phyloP scores from a whole-genome alignment of 2,329 filamentous ascomycete species.

The Pochonia chlamydosporia region DNA sequence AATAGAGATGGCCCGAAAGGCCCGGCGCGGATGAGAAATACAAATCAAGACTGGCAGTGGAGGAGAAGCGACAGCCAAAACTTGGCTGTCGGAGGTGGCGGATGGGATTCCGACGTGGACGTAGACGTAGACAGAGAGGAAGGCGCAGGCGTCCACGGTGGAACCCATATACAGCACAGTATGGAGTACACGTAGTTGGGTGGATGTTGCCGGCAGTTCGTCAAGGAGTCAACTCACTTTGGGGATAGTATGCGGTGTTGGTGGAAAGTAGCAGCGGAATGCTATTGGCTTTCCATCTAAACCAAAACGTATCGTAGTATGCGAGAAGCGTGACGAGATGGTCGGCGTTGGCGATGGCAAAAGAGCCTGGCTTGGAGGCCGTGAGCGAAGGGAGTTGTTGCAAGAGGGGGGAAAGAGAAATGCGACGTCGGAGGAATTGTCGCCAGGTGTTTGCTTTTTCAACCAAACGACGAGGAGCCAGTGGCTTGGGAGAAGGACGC shows the following conservation, averaged over 20 bases:
- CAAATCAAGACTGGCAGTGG: neutral
- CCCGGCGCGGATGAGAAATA: neutral
- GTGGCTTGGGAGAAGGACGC: conserved; percentile 1
- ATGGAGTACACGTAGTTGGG: neutral
- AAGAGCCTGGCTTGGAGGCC: conserved; percentile 1
- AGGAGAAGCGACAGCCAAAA: neutral
- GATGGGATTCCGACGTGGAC: neutral
- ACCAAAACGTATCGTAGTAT: neutral
- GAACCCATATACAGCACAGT: neutral
- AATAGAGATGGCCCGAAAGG: neutral
- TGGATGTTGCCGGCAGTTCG: neutral
- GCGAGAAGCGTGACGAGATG: neutral
- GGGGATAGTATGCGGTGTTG: neutral
- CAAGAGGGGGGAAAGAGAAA: conserved; percentile 3
- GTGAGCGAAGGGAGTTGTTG: neutral
- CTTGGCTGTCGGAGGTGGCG: neutral
- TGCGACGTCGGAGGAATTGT: conserved; percentile 11
- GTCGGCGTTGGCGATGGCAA: neutral
- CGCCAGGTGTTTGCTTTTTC: conserved; percentile 8
- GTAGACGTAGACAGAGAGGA: too few relatives aligned
- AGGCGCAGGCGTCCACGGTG: neutral
- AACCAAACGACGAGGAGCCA: neutral
- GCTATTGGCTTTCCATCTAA: conserved; percentile 6
- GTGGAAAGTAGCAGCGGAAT: neutral
- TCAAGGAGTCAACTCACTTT: neutral